These are phyloP conservation scores for Trichophyton rubrum DNA, from an alignment of 2,329 filamentous ascomycete genomes.

Conservation along the genomic window DNA sequence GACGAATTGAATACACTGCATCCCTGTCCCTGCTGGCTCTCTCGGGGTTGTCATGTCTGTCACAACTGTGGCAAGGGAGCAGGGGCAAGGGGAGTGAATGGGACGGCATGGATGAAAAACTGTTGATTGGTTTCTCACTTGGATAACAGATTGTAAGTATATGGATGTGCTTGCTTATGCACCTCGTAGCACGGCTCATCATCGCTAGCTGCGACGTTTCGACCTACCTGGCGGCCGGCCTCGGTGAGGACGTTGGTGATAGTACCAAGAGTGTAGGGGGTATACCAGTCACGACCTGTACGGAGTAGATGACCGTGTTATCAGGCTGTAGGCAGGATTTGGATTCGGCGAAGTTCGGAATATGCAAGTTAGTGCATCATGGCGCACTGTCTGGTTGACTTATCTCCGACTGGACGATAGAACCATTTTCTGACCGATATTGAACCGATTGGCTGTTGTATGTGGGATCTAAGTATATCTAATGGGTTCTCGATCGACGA, in stretches of 20 bases:
- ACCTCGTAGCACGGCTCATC: neutral
- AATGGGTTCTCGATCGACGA: neutral
- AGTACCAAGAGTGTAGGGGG: neutral
- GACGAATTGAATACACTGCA: neutral
- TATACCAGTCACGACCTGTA: neutral
- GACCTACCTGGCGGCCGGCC: neutral
- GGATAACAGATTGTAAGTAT: neutral
- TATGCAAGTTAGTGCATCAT: neutral
- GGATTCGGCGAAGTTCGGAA: too few relatives aligned
- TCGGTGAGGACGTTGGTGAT: conserved; percentile 1
- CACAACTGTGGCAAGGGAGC: neutral
- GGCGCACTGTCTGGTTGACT: too few relatives aligned
- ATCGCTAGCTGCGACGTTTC: neutral
- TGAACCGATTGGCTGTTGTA: neutral
- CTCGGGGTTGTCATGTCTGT: neutral
- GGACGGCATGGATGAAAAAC: neutral
- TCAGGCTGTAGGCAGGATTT: too few relatives aligned
- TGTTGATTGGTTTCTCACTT: neutral
- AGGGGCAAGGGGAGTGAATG: neutral
- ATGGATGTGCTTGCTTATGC: neutral
- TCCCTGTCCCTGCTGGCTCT: neutral
- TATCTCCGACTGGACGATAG: conserved; percentile 1
- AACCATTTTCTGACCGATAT: neutral
- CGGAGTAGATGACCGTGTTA: neutral
- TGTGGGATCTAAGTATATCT: neutral